Conservation (phyloP, 164 flowering plant genomes). For the Echeveria elegans region DNA sequence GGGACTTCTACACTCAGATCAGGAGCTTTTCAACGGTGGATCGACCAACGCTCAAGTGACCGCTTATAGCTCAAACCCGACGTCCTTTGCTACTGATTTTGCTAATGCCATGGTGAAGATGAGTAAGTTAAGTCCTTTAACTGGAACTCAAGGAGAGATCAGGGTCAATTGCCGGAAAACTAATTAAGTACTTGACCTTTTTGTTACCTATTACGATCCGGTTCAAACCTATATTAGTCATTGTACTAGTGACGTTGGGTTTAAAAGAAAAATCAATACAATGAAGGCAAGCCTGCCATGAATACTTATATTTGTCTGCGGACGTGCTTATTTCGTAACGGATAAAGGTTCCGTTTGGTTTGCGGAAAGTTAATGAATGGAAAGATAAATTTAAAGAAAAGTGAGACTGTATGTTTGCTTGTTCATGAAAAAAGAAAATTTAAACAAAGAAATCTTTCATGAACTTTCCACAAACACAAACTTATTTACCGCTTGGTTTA, state of each 20-base stretch:
- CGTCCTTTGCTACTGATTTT: not conserved
- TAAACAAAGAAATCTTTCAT: too few species aligned
- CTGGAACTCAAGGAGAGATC: not conserved
- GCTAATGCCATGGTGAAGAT: slow-evolving; percentile 6
- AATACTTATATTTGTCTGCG: too few species aligned
- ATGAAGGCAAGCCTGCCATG: not conserved
- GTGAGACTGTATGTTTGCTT: too few species aligned
- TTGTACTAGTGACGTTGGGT: not conserved
- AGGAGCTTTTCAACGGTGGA: slow-evolving; percentile 2
- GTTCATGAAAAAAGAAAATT: too few species aligned
- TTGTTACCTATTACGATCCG: not conserved
- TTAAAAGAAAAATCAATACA: not conserved
- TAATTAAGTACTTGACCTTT: not conserved
- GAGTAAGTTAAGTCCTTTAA: not conserved
- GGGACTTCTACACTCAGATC: slow-evolving; percentile 4
- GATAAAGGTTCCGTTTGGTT: too few species aligned
- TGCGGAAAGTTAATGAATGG: too few species aligned
- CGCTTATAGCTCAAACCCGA: slow-evolving; percentile 4
- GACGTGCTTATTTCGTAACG: too few species aligned
- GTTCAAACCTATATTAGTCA: not conserved
- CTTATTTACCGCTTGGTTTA: too few species aligned
- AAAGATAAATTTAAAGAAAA: too few species aligned
- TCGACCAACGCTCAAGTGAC: slow-evolving; percentile 1
- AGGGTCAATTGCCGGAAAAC: not conserved
- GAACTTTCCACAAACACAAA: too few species aligned